A percentile compares a stretch with the other conserved stretches of the same genome.
phyloP scores from a whole-genome alignment of 768 basidiomycete genomes.

The Rickenella mellea region DNA sequence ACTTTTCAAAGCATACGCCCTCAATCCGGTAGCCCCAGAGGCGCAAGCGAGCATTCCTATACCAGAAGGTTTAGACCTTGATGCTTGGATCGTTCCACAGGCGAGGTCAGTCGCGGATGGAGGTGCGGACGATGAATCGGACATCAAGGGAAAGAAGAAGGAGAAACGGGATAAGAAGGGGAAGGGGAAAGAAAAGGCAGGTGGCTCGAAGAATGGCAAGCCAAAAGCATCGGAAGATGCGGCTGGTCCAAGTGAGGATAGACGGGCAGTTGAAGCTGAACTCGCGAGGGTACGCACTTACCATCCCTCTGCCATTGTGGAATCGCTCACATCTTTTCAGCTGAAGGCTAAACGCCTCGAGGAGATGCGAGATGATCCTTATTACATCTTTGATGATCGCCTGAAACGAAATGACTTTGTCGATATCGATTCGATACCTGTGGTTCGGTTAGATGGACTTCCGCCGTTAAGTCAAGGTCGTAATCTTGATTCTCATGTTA shows the following conservation, averaged over 20 bases:
- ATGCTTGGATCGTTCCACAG: constrained; percentile 74
- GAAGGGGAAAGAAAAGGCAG: constrained; percentile 34
- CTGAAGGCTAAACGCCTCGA: constrained; percentile 68
- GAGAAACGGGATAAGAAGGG: constrained; percentile 33
- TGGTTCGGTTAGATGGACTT: constrained; percentile 74
- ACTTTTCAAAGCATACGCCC: constrained; percentile 65
- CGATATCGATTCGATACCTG: constrained; percentile 87
- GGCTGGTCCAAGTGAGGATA: constrained; percentile 20
- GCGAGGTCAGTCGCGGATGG: constrained; percentile 27
- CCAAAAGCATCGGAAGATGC: constrained; percentile 34
- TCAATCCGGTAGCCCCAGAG: constrained; percentile 71
- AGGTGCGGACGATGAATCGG: constrained; percentile 26
- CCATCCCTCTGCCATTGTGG: background rate
- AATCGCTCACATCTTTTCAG: constrained; percentile 28
- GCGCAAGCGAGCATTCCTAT: constrained; percentile 78
- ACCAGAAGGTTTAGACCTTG: constrained; percentile 82
- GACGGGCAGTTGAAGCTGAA: constrained; percentile 50
- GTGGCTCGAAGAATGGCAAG: constrained; percentile 31
- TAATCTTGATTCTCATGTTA: background rate
- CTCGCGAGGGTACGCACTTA: constrained; percentile 51
- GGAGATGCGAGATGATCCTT: constrained; percentile 78
- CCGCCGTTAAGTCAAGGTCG: constrained; percentile 22
- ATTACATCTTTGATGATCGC: constrained; percentile 71
- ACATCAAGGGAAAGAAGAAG: constrained; percentile 20
- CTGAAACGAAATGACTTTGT: constrained; percentile 17